Evolutionary conservation across 1,139 yeast genomes (phyloP).

Genomic region (Casaregolazyma suthepensis): DNA sequence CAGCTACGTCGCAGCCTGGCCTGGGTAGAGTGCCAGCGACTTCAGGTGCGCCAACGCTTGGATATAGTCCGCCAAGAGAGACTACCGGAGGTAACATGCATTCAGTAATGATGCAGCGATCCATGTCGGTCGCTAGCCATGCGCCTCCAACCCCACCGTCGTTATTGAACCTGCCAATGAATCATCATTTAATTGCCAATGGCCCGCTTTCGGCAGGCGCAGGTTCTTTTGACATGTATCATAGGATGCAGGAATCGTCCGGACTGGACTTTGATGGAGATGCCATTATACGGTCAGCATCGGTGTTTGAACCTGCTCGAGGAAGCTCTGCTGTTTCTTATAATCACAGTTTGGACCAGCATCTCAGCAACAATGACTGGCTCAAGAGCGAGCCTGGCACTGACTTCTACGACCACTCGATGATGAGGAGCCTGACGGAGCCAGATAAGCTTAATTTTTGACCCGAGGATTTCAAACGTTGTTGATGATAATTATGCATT

Average conservation of each 20-base stretch:
- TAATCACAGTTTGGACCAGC: not conserved
- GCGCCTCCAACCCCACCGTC: constrained; percentile 5
- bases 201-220: constrained; percentile 5
- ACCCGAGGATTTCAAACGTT: not conserved
- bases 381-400: not conserved
- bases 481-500: not conserved
- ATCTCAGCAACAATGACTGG: constrained; percentile 5
- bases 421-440: constrained; percentile 9
- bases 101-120: constrained; percentile 3
- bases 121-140: constrained; percentile 6
- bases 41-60: not conserved
- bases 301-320: constrained; percentile 7
- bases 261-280: constrained; percentile 7
- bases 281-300: constrained; percentile 8
- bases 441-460: constrained; percentile 6
- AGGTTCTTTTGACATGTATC: not conserved
- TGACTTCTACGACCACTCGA: constrained; percentile 5
- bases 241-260: not conserved
- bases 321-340: not conserved
- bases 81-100: not conserved
- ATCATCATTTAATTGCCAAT: not conserved
- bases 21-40: not conserved
- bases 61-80: not conserved
- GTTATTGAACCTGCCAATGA: not conserved
- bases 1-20: not conserved